Percentiles rank a stretch among this genome's conserved stretches.
Conservation (phyloP, 352 stramenopile species). For the Phytopythium delawarense region DNA sequence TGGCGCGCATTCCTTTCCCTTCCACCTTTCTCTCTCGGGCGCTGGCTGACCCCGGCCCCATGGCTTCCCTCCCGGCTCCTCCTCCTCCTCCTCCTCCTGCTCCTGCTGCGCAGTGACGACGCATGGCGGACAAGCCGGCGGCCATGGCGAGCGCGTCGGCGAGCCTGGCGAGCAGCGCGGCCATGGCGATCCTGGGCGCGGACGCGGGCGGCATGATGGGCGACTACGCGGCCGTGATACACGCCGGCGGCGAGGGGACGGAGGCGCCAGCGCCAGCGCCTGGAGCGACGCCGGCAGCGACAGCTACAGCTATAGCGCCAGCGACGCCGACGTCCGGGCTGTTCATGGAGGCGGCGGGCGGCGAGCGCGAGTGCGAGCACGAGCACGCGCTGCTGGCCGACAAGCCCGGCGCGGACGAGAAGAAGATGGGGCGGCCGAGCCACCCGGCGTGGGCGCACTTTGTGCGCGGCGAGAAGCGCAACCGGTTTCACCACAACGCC, state of each 20-base stretch:
- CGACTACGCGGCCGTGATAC: neutral
- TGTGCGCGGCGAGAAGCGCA: slow-evolving; percentile 69
- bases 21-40: too few relatives aligned
- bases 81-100: too few relatives aligned
- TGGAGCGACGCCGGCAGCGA: neutral
- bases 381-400: slow-evolving; percentile 14
- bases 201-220: slow-evolving; percentile 1
- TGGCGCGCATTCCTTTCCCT: too few relatives aligned
- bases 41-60: too few relatives aligned
- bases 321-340: neutral
- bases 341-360: slow-evolving; percentile 2
- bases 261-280: neutral
- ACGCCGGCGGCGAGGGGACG: neutral
- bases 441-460: slow-evolving; percentile 82
- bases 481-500: slow-evolving; percentile 79
- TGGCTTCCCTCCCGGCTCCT: neutral
- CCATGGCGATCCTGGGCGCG: slow-evolving; percentile 4
- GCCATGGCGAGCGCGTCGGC: neutral
- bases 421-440: slow-evolving; percentile 64
- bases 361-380: neutral
- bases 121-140: slow-evolving; percentile 1
- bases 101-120: neutral
- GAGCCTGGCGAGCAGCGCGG: slow-evolving; percentile 3
- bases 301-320: neutral
- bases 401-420: slow-evolving; percentile 36